Base-by-base conservation (phyloP, 192 early-diverging fungal genomes). In the Linnemannia hyalina region DNA sequence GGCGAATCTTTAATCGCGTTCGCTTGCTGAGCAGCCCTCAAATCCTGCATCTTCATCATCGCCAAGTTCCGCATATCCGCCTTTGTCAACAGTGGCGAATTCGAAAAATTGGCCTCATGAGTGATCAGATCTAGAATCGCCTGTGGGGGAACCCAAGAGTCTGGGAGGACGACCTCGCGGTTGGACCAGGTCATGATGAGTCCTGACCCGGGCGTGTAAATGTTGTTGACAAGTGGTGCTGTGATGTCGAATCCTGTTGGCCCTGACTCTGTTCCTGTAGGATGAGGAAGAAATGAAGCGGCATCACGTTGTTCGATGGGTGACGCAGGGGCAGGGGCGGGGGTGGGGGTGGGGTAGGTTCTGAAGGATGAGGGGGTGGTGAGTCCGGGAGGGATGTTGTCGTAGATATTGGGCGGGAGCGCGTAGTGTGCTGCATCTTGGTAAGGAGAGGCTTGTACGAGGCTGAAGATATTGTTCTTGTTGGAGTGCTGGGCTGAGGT, bases 331-430 rank as follows among this genome's bases (percentile, higher is more conserved):
- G n/a, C 38, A 22, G 18, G 36, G 32, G 26, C 11, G 1, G 26
- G 73, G 0, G 57, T 32, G 26, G 26, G 42, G 20, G 69, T 18
- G 57, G 81, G 71, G 8, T 42, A 13, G 47, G 57, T 71, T 7
- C 10, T 36, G 29, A n/a, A 47, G 11, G 55, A 70, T 20, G 32
- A 11, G 8, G 84, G 84, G 2, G 75, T 68, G 5, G 41, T n/a
- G 47, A 86, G 13, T 15, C 84, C 84, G 35, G 80, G 65, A n/a
- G 84, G 84, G 22, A 86, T 65, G 65, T 86, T 80, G 65, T 86
- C 79, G 52, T 86, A 86, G 35, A 86, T 86, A 68, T 86, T 86
- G 60, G 79, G 18, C 6, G 84, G 84, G 13, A 86, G 72, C 57
- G 70, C 77, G 54, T 86, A 86, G 47, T 86, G 71, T 0, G 75